Percentiles rank a stretch among this genome's conserved stretches.
phyloP scores from a whole-genome alignment of 805 yeast species.

The Cyberlindnera samutprakarnensis region DNA sequence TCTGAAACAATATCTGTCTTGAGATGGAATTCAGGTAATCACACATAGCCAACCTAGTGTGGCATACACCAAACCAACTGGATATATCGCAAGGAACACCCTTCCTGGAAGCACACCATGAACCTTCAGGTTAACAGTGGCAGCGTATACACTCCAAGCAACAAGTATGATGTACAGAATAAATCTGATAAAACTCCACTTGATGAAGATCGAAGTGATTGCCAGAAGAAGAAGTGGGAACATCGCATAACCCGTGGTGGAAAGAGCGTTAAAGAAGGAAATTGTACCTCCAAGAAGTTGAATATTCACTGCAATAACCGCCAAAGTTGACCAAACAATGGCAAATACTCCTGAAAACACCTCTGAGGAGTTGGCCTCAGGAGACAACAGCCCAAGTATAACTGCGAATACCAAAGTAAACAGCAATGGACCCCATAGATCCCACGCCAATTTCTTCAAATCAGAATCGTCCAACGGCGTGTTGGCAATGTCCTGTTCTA shows the following conservation, averaged over 20 bases:
- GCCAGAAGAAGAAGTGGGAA: conserved; percentile 58
- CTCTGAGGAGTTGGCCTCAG: conserved; percentile 31
- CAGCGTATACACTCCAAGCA: conserved; percentile 60
- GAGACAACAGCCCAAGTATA: conserved; percentile 27
- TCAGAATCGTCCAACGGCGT: conserved; percentile 19
- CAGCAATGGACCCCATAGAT: conserved; percentile 65
- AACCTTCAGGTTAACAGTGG: conserved; percentile 48
- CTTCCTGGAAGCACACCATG: conserved; percentile 61
- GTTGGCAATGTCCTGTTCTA: conserved; percentile 20
- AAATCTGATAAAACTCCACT: conserved; percentile 41
- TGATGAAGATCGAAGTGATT: conserved; percentile 38
- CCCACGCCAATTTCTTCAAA: conserved; percentile 41
- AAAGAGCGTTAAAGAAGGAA: conserved; percentile 59
- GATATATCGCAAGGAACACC: conserved; percentile 55
- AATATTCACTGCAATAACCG: conserved; percentile 55
- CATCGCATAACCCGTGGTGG: conserved; percentile 63
- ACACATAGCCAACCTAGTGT: conserved; percentile 62
- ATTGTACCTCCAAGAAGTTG: conserved; percentile 55
- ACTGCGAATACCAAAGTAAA: conserved; percentile 52
- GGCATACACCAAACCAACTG: conserved; percentile 55
- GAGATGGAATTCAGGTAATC: conserved; percentile 38
- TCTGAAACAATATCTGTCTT: no score
- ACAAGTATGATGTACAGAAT: conserved; percentile 38
- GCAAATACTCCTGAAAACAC: conserved; percentile 62
- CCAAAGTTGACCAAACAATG: conserved; percentile 55